phyloP scores from a whole-genome alignment of 164 flowering plant species.

The Macadamia tetraphylla region DNA sequence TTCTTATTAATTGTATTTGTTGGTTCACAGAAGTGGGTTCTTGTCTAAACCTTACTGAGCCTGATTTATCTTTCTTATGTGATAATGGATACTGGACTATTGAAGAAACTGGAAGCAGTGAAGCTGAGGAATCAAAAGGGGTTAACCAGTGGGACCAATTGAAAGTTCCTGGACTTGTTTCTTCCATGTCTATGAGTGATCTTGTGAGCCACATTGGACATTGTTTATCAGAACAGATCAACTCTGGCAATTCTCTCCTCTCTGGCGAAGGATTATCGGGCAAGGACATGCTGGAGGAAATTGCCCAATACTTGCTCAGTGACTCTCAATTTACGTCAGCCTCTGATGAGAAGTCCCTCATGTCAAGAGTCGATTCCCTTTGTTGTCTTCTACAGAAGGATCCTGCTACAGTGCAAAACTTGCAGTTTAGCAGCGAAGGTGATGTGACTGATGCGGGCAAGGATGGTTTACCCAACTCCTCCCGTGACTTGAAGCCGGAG shows the following conservation, averaged over 20 bases:
- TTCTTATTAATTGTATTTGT: background rate
- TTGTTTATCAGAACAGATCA: slow-evolving; percentile 58
- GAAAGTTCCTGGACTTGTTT: slow-evolving; percentile 54
- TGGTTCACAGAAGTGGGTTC: background rate
- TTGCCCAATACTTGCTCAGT: slow-evolving; percentile 56
- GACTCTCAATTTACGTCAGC: slow-evolving; percentile 49
- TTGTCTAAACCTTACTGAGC: background rate
- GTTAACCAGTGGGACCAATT: slow-evolving; percentile 43
- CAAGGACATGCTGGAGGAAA: slow-evolving; percentile 50
- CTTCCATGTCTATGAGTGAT: slow-evolving; percentile 77
- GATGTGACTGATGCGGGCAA: slow-evolving; percentile 16
- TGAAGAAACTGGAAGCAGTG: slow-evolving; percentile 36
- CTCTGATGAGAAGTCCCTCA: slow-evolving; percentile 67
- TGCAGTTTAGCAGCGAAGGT: slow-evolving; percentile 21
- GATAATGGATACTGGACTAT: slow-evolving; percentile 45
- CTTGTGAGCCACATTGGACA: slow-evolving; percentile 64
- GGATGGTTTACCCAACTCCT: slow-evolving; percentile 6
- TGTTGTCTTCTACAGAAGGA: slow-evolving; percentile 77
- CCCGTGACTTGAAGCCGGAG: slow-evolving; percentile 8
- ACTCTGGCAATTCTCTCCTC: slow-evolving; percentile 38
- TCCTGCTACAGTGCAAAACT: slow-evolving; percentile 24
- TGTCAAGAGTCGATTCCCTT: slow-evolving; percentile 84
- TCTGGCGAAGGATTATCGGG: slow-evolving; percentile 32
- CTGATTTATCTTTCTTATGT: background rate
- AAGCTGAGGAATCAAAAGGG: slow-evolving; percentile 21